phyloP scores from a whole-genome alignment of 805 yeast genomes.

The Saccharomycopsis babjevae region DNA sequence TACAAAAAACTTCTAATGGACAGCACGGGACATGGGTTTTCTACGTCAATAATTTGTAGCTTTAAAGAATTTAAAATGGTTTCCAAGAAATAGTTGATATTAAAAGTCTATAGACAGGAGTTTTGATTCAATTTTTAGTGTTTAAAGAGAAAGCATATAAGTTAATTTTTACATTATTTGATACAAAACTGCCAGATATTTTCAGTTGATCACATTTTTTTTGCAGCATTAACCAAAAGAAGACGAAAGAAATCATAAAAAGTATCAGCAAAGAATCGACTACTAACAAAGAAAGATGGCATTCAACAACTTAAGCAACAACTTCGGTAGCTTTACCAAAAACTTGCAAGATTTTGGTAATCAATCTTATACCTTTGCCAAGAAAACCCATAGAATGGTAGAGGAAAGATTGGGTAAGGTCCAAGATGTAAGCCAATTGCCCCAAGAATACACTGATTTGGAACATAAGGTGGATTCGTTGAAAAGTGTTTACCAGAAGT shows the following conservation, averaged over 20 bases:
- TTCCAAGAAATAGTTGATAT: not conserved
- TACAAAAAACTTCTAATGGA: not conserved
- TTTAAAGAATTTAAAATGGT: not conserved
- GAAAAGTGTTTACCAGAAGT: conserved; percentile 52
- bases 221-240: no score
- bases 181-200: no score
- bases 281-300: not conserved
- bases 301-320: conserved; percentile 6
- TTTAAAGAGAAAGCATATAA: no score
- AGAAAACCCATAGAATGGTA: conserved; percentile 67
- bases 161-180: no score
- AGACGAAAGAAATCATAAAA: no score
- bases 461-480: conserved; percentile 67
- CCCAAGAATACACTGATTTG: conserved; percentile 67
- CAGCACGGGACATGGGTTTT: not conserved
- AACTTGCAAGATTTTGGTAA: conserved; percentile 17
- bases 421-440: conserved; percentile 75
- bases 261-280: no score
- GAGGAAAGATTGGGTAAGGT: conserved; percentile 75
- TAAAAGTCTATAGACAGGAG: no score
- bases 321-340: conserved; percentile 15
- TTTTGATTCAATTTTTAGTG: no score
- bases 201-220: no score
- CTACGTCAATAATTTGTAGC: not conserved
- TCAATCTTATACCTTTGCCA: conserved; percentile 49